Percentiles rank a stretch among this genome's conserved stretches.
phyloP scores from a whole-genome alignment of 257 asterid species.

The Gentiana macrophylla region DNA sequence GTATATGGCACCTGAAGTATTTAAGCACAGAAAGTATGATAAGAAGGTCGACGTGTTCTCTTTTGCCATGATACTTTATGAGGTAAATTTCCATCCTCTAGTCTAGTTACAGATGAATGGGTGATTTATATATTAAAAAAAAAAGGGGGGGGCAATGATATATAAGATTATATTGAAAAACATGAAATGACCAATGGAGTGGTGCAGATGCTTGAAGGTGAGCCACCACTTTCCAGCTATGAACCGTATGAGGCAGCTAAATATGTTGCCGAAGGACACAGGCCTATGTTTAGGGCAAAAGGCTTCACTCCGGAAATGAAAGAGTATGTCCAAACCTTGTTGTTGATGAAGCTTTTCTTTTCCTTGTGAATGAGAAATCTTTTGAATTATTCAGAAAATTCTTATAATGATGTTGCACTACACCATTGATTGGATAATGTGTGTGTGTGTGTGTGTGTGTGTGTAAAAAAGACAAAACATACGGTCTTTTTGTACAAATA shows the following conservation, averaged over 20 bases:
- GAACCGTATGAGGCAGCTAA: constrained; percentile 96
- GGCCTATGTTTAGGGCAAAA: constrained; percentile 69
- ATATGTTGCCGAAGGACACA: constrained; percentile 82
- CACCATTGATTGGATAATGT: no score
- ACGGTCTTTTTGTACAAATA: no score
- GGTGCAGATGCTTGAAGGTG: constrained; percentile 98
- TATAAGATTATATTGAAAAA: neutral
- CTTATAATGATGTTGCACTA: neutral
- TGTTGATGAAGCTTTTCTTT: neutral
- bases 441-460: no score
- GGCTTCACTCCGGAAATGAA: constrained; percentile 52
- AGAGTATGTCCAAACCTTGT: constrained; percentile 32
- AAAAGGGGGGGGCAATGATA: neutral
- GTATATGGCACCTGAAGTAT: constrained; percentile 99
- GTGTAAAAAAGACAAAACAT: no score
- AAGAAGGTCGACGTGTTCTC: constrained; percentile 97
- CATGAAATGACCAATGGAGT: constrained; percentile 4
- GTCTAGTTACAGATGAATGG: no score
- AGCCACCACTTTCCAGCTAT: constrained; percentile 66
- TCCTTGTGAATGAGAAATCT: neutral
- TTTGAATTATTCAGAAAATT: constrained; percentile 14
- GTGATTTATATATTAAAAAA: neutral
- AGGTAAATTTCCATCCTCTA: constrained; percentile 36
- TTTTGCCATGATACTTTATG: constrained; percentile 88
- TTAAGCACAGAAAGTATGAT: constrained; percentile 92